A percentile compares a stretch with the other conserved stretches of the same genome.
Conservation (phyloP, 2,329 filamentous ascomycete species). For the Colletotrichum horii region DNA sequence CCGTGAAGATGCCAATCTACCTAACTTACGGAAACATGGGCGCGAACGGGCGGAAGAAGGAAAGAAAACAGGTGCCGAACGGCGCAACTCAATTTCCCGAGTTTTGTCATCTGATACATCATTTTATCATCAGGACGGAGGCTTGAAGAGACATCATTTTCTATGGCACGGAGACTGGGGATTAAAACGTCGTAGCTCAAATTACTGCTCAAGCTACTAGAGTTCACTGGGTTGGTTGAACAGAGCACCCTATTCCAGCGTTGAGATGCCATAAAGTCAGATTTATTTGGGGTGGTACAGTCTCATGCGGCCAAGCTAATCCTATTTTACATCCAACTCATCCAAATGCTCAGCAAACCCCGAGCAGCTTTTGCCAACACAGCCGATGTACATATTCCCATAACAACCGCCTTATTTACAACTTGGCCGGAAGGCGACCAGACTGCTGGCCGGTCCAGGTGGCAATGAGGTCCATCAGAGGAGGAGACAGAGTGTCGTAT, state of each 20-base stretch:
- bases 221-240: neutral
- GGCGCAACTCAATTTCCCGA: neutral
- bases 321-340: neutral
- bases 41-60: neutral
- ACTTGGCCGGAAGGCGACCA: slow-evolving; percentile 26
- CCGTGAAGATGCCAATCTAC: neutral
- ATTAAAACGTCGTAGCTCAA: neutral
- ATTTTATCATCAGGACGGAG: neutral
- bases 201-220: neutral
- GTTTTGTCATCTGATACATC: neutral
- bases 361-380: neutral
- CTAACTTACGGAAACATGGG: neutral
- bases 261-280: neutral
- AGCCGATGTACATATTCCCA: neutral
- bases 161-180: neutral
- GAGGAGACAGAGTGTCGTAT: slow-evolving; percentile 67
- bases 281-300: neutral
- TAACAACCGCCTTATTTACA: neutral
- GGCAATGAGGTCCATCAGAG: slow-evolving; percentile 67
- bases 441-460: slow-evolving; percentile 59
- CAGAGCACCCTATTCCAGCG: neutral
- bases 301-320: neutral
- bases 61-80: neutral
- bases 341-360: neutral
- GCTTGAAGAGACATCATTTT: neutral